These are phyloP conservation scores for Sechiopsis laciniata DNA, from an alignment of 306 rosid species.

Conservation along the genomic window DNA sequence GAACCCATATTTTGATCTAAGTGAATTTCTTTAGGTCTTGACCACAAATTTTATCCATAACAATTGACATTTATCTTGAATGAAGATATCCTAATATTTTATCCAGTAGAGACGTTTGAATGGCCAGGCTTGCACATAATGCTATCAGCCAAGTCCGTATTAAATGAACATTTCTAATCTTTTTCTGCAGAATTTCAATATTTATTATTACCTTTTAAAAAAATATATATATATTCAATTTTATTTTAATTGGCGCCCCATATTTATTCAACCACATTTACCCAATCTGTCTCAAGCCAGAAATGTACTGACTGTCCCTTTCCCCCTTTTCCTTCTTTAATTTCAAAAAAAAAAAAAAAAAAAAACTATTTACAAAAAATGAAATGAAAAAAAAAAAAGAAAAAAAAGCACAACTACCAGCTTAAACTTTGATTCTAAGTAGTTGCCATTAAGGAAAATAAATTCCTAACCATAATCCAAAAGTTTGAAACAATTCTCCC, in stretches of 20 bases:
- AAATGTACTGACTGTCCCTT: background rate
- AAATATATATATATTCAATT: background rate
- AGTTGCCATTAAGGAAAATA: background rate
- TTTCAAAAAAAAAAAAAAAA: too few relatives aligned
- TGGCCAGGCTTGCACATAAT: background rate
- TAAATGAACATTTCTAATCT: constrained; percentile 7
- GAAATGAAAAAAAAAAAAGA: background rate
- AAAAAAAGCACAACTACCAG: too few relatives aligned
- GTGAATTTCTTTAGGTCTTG: too few relatives aligned
- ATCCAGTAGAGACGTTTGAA: background rate
- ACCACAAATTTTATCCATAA: too few relatives aligned
- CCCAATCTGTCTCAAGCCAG: constrained; percentile 5
- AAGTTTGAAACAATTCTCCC: background rate
- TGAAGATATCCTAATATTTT: too few relatives aligned
- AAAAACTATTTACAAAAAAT: too few relatives aligned
- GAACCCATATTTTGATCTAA: too few relatives aligned
- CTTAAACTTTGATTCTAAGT: background rate
- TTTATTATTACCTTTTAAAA: background rate
- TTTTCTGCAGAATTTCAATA: background rate
- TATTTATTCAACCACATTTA: constrained; percentile 2
- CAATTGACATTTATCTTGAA: too few relatives aligned
- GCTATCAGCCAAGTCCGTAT: background rate
- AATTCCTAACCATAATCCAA: background rate
- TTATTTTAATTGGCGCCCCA: background rate
- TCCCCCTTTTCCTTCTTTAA: background rate